These are phyloP conservation scores for Mycosarcoma maydis DNA, from an alignment of 1,284 basidiomycete species.

Conservation along the genomic window DNA sequence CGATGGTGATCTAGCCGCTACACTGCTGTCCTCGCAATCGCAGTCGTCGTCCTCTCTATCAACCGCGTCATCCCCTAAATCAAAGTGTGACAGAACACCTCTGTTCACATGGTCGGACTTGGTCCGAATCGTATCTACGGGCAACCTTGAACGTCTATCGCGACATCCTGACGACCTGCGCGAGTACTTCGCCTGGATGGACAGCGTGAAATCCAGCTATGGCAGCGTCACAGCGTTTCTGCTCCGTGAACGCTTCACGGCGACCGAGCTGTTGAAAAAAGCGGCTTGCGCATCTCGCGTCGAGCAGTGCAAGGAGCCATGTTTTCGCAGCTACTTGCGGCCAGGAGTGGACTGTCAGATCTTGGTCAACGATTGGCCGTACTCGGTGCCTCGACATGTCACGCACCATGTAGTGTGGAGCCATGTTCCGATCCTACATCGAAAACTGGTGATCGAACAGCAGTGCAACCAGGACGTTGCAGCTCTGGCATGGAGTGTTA, in stretches of 20 bases:
- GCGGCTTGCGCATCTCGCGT: background rate
- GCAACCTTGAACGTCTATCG: conserved; percentile 8
- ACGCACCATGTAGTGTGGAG: conserved; percentile 28
- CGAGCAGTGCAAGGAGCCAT: background rate
- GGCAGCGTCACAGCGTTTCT: conserved; percentile 16
- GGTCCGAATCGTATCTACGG: conserved; percentile 7
- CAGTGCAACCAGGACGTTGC: background rate
- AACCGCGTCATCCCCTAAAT: too few species aligned
- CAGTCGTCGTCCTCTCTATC: too few species aligned
- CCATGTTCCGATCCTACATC: conserved; percentile 16
- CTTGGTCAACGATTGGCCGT: conserved; percentile 35
- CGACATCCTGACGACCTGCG: conserved; percentile 27
- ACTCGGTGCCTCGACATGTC: conserved; percentile 11
- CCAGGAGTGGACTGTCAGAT: conserved; percentile 18
- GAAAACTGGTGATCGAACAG: conserved; percentile 3
- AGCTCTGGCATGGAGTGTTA: conserved; percentile 2
- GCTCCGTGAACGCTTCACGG: conserved; percentile 17
- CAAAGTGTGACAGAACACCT: background rate
- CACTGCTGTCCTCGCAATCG: conserved; percentile 5
- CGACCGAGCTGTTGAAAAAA: conserved; percentile 4
- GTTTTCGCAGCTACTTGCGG: conserved; percentile 12
- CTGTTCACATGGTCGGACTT: conserved; percentile 27
- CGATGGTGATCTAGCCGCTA: conserved; percentile 19
- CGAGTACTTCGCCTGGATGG: conserved; percentile 43
- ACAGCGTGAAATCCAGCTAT: conserved; percentile 21